Percentiles rank a stretch among this genome's conserved stretches.
phyloP scores from a whole-genome alignment of 306 rosid genomes.

The Medicago lupulina region DNA sequence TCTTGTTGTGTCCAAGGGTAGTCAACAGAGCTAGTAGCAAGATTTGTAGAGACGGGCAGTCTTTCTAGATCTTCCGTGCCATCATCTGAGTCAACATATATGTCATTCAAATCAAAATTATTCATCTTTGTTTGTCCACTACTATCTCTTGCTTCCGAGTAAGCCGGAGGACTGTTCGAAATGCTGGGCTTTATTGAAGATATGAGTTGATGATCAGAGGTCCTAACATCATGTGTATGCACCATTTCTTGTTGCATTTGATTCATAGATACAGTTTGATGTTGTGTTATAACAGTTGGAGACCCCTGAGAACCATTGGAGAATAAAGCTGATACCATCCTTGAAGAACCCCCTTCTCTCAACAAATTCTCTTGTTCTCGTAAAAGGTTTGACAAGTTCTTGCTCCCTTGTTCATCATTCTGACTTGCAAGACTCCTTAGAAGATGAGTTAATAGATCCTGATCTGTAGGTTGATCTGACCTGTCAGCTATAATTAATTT shows the following conservation, averaged over 20 bases:
- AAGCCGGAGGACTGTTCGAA: slow-evolving; percentile 66
- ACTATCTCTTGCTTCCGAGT: slow-evolving; percentile 69
- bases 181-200: slow-evolving; percentile 58
- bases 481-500: slow-evolving; percentile 63
- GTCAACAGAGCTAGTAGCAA: slow-evolving; percentile 68
- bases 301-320: slow-evolving; percentile 67
- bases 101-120: slow-evolving; percentile 81
- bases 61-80: slow-evolving; percentile 70
- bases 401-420: slow-evolving; percentile 58
- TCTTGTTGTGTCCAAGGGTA: slow-evolving; percentile 72
- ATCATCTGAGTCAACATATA: slow-evolving; percentile 83
- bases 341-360: slow-evolving; percentile 58
- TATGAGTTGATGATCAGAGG: slow-evolving; percentile 50
- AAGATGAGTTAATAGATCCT: slow-evolving; percentile 79
- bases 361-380: slow-evolving; percentile 61
- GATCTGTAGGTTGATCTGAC: slow-evolving; percentile 76
- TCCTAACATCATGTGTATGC: slow-evolving; percentile 52
- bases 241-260: slow-evolving; percentile 53
- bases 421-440: slow-evolving; percentile 68
- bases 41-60: slow-evolving; percentile 61
- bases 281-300: slow-evolving; percentile 52
- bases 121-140: slow-evolving; percentile 63
- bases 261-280: slow-evolving; percentile 44
- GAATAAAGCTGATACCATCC: slow-evolving; percentile 55
- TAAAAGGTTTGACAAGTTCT: slow-evolving; percentile 59